Base-by-base conservation (phyloP, 2,329 filamentous ascomycete species). In the Calonectria pauciramosa region DNA sequence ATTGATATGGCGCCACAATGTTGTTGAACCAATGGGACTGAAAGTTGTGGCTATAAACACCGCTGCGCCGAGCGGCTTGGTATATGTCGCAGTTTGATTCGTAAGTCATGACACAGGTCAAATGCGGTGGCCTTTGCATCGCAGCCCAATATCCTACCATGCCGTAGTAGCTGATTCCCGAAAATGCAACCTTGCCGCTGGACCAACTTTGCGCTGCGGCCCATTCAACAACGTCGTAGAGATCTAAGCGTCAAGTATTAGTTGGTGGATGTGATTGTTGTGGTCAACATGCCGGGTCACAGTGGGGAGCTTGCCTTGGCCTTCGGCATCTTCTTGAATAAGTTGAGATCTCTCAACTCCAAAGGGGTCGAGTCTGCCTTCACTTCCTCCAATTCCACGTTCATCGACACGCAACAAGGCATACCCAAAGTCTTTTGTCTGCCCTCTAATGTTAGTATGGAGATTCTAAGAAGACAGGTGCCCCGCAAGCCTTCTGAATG, bases 161-260 rank as follows among this genome's bases (percentile, higher is more conserved):
- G 20, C 70, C 70, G 10, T 68, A 72, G 26, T 72, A 72, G n/a
- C 70, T 72, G 63, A 72, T 72, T 38, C 63, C 70, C 2, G 60
- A 59, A 14, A 52, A 30, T 5, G 63, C 70, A 20, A 72, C 70
- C 20, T 63, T 72, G 38, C 64, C 32, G n/a, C 6, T 68, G 41
- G 49, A 72, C 70, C 64, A 72, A 11, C 20, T 26, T 34, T 72
- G 70, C 18, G 18, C 44, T 1, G 63, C 70, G 38, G 70, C 70
- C 70, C 70, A 72, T 18, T 72, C 70, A 14, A 72, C 47, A 20
- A 72, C 38, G 23, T 72, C 70, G 30, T 36, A 72, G 4, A 72
- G 64, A 56, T 72, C 70, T 72, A 56, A 54, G n/a, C 14, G 5
- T 1, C 14, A 23, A 26, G 2, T 38, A 9, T 8, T 36, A 16